Conservation (phyloP, 176 grass and related monocot genomes). For the Avena sativa region DNA sequence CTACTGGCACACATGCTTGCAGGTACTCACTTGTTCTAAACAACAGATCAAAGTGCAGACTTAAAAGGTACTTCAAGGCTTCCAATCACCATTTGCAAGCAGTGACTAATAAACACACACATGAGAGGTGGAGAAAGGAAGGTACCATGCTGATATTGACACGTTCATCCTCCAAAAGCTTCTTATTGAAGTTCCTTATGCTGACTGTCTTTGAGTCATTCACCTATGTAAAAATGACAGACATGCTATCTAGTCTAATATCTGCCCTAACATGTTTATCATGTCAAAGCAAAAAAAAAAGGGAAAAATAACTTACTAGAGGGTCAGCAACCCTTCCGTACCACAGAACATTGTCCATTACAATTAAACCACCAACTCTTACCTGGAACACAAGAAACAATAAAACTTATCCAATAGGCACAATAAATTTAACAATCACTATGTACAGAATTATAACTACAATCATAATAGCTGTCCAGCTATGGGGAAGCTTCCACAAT, state of each 20-base stretch:
- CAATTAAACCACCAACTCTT: slow-evolving; percentile 83
- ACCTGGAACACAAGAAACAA: slow-evolving; percentile 57
- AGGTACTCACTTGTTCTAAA: slow-evolving; percentile 1
- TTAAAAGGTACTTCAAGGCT: slow-evolving; percentile 3
- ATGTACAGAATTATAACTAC: not conserved
- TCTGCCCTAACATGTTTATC: slow-evolving; percentile 1
- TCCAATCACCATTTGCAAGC: slow-evolving; percentile 23
- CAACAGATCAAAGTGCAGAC: not conserved
- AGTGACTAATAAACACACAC: not conserved
- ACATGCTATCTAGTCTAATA: slow-evolving; percentile 3
- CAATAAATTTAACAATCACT: not conserved
- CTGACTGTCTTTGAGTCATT: slow-evolving; percentile 83
- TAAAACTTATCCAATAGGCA: not conserved
- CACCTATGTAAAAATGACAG: slow-evolving; percentile 55
- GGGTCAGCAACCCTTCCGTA: slow-evolving; percentile 89
- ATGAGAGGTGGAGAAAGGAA: slow-evolving; percentile 22
- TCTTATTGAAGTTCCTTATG: slow-evolving; percentile 95
- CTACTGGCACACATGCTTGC: not conserved
- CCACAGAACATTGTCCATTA: slow-evolving; percentile 98
- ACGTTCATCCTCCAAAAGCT: slow-evolving; percentile 84
- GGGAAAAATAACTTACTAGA: slow-evolving; percentile 46
- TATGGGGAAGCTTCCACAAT: not conserved
- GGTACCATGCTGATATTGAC: slow-evolving; percentile 83
- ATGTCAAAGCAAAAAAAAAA: slow-evolving; percentile 3
- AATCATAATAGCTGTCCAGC: slow-evolving; percentile 11